Evolutionary conservation across 1,284 basidiomycete species (phyloP), one percentile per base, ranked within the genome.

Genomic region (Wolfiporia cocos): DNA sequence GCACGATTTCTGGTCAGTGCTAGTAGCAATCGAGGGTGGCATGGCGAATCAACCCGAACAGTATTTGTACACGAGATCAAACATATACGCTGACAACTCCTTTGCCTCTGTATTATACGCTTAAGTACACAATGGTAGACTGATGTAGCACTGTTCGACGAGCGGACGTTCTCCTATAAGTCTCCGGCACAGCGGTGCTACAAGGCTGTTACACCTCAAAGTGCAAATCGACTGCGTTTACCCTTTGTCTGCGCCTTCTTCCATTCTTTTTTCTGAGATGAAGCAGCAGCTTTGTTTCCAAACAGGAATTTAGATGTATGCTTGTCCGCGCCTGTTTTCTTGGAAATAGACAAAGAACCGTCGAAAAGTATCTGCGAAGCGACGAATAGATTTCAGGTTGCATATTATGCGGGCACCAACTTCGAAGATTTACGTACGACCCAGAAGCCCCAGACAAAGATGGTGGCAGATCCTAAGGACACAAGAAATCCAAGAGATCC

Each of bases 21-120:
- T 5, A 93, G 90, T 50, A 95, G 95, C 31, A 94, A 95, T 60
- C 76, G 95, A 41, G 95, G 94, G 33, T 97, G 93, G 91, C 83
- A 89, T 58, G 92, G 91, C 28, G 88, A 93, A 50, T 86, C 86
- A 31, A 94, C 92, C 12, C 76, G 79, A 51, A 92, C 88, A 12
- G 85, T 96, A 12, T 83, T 94, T 58, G 81, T 95, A 28, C 91
- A 95, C 61, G 91, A 94, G 58, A 81, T 95, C 61, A 92, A 82
- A 63, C 68, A 68, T 50, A 52, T 70, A 10, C 30, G 34, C 11
- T 46, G 39, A 46, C 24, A 20, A 15, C n/a, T n/a, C n/a, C n/a
- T n/a, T n/a, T n/a, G n/a, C n/a, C n/a, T n/a, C n/a, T n/a, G n/a
- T n/a, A n/a, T n/a, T n/a, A n/a, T n/a, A n/a, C n/a, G n/a, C n/a